Conservation (phyloP, 225 moss, liverwort and hornwort species). For the Bryoerythrophyllum caledonicum region DNA sequence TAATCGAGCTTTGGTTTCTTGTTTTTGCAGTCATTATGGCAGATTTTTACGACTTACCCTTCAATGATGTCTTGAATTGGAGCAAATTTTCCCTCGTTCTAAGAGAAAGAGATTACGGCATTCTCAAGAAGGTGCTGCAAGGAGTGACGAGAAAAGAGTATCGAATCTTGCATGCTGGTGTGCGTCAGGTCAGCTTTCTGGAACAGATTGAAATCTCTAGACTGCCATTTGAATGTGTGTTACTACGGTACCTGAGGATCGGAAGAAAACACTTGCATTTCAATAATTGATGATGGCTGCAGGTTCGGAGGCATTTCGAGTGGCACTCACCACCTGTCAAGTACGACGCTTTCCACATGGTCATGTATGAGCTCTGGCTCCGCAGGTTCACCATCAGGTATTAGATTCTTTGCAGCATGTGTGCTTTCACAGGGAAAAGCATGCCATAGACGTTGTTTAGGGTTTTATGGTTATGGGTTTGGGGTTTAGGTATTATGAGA, state of each 20-base stretch:
- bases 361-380: slow-evolving; percentile 67
- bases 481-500: background rate
- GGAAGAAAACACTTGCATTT: background rate
- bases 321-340: slow-evolving; percentile 59
- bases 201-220: background rate
- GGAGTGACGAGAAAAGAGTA: slow-evolving; percentile 44
- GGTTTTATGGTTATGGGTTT: background rate
- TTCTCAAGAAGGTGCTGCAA: slow-evolving; percentile 53
- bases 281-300: slow-evolving; percentile 9
- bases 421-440: background rate
- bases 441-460: background rate
- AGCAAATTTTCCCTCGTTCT: slow-evolving; percentile 43
- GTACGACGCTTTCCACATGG: slow-evolving; percentile 65
- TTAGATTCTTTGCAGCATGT: slow-evolving; percentile 25
- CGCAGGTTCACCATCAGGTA: slow-evolving; percentile 57
- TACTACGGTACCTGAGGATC: background rate
- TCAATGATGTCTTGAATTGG: slow-evolving; percentile 59
- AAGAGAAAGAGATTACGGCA: slow-evolving; percentile 42
- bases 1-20: slow-evolving; percentile 1
- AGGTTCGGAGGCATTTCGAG: slow-evolving; percentile 62
- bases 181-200: slow-evolving; percentile 46
- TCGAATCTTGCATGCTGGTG: slow-evolving; percentile 53
- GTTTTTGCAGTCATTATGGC: slow-evolving; percentile 54
- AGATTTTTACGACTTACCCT: slow-evolving; percentile 60
- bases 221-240: no score